Conservation (phyloP, 768 basidiomycete genomes). For the Tylopilus sp. region DNA sequence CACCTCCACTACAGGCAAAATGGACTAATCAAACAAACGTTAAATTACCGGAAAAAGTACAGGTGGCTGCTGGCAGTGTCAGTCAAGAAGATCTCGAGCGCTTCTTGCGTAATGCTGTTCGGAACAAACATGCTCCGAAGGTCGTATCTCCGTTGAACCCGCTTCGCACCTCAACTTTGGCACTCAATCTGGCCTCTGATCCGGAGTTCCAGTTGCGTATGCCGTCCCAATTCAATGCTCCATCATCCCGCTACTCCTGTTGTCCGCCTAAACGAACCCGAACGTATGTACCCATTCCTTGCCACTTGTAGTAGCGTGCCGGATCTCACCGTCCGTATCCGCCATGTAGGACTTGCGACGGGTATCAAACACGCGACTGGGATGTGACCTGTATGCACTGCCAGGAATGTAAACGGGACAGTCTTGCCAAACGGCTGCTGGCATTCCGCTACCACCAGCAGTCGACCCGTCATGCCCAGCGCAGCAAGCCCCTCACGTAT, state of each 20-base stretch:
- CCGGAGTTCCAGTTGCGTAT: constrained; percentile 17
- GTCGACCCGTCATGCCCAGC: constrained; percentile 5
- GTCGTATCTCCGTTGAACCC: constrained; percentile 31
- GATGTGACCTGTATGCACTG: constrained; percentile 26
- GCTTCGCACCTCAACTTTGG: constrained; percentile 20
- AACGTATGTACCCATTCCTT: constrained; percentile 20
- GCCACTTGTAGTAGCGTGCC: neutral
- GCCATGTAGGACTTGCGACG: constrained; percentile 27
- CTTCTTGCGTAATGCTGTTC: constrained; percentile 22
- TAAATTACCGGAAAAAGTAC: neutral
- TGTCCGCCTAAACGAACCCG: constrained; percentile 18
- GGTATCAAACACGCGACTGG: constrained; percentile 17
- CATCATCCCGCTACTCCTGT: constrained; percentile 22
- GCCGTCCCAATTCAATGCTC: constrained; percentile 18
- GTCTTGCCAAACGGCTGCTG: constrained; percentile 24
- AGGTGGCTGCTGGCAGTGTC: neutral
- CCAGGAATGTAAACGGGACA: constrained; percentile 27
- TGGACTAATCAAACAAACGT: constrained; percentile 1
- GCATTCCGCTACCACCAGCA: constrained; percentile 18
- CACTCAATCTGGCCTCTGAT: constrained; percentile 14
- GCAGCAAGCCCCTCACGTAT: neutral
- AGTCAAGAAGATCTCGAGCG: constrained; percentile 19
- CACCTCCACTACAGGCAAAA: constrained; percentile 3
- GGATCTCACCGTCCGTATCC: constrained; percentile 5
- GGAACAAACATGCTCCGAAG: constrained; percentile 27